Evolutionary conservation across 1,284 basidiomycete species (phyloP), one percentile per base, ranked within the genome.

Genomic region (Sparassis latifolia): DNA sequence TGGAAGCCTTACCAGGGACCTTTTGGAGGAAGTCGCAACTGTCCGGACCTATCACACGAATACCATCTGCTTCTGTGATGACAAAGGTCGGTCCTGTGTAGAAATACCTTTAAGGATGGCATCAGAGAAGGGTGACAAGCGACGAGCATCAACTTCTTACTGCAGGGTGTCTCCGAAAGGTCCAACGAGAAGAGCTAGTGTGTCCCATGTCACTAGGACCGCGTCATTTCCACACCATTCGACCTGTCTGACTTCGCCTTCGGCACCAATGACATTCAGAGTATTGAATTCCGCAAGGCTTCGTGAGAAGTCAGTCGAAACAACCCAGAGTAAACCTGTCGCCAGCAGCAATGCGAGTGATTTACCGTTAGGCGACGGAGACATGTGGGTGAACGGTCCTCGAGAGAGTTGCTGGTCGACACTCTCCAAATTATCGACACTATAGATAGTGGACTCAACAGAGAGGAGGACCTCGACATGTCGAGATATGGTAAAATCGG

Each of bases 161-260:
- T 80, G 80, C 29, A 98, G 71, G 1, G 84, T 87, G 57, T 96
- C 93, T 1, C 93, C 94, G 55, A 86, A 91, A 3, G 96, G 96
- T 2, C 96, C 95, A 6, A 97, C 88, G 44, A 99, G 77, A 10
- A 95, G 71, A 0, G 87, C 87, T 43, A 86, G 72, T n/a, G 79
- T 75, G 38, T 82, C 80, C 88, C 92, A 98, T 2, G 84, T 86
- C 12, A 98, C 77, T 2, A 93, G 78, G 30, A 99, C 88, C 0
- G 93, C 92, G 67, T 99, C 94, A 64, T 94, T 94, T 4, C 95
- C 95, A 63, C 95, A 98, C 97, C 97, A 99, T 62, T 89, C 88
- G 0, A 95, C 84, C 58, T 86, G 84, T 32, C 77, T 68, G 4
- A 87, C 75, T 5, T 73, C 63, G 2, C 81, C 84, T 20, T 80